These are phyloP conservation scores for Dalechampia spathulata DNA, from an alignment of 441 rosid genomes.

Conservation along the genomic window DNA sequence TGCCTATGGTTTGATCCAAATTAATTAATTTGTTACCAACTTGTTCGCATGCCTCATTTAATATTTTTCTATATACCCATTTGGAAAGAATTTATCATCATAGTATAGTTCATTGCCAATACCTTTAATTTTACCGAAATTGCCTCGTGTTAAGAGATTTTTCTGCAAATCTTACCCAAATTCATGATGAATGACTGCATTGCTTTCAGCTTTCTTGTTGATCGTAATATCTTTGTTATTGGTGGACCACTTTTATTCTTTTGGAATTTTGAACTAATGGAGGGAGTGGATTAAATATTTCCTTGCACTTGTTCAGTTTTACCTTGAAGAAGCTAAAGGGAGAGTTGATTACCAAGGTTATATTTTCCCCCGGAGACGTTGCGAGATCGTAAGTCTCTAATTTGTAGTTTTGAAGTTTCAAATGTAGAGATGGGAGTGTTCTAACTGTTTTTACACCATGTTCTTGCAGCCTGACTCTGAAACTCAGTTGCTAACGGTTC, in stretches of 20 bases:
- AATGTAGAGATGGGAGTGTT: no score
- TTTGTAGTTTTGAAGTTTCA: no score
- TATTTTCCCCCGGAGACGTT: conserved; percentile 64
- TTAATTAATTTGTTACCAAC: no score
- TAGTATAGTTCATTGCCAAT: background rate
- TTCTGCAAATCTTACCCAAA: background rate
- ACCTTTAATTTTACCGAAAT: background rate
- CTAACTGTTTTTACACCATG: no score
- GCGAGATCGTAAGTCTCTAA: conserved; percentile 51
- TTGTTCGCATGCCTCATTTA: no score
- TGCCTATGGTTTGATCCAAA: no score
- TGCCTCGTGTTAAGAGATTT: background rate
- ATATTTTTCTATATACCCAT: no score
- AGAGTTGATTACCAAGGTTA: conserved; percentile 82
- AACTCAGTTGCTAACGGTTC: conserved; percentile 73
- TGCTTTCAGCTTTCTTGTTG: background rate
- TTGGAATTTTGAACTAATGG: no score
- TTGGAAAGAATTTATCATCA: no score
- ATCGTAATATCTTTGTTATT: no score
- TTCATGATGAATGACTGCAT: background rate
- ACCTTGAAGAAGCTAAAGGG: conserved; percentile 88
- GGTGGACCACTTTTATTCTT: no score
- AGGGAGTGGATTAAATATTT: background rate
- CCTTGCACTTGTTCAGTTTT: conserved; percentile 40
- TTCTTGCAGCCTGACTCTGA: conserved; percentile 71